phyloP scores from a whole-genome alignment of 768 basidiomycete species.

The Lactarius vividus region DNA sequence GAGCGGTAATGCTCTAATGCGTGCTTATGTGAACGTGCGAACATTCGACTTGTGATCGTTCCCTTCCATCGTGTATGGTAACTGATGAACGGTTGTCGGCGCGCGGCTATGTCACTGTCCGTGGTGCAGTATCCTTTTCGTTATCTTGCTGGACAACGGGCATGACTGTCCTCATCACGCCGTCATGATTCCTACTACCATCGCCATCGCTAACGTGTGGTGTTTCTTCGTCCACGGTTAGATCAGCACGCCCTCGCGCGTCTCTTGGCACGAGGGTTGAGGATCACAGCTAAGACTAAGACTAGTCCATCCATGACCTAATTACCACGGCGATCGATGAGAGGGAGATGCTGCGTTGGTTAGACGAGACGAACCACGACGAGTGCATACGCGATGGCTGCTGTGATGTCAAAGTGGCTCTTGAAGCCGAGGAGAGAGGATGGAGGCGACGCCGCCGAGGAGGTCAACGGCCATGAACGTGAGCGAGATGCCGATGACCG shows the following conservation, averaged over 20 bases:
- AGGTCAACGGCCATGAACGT: conserved; percentile 69
- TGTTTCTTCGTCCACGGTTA: background rate
- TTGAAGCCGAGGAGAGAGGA: conserved; percentile 70
- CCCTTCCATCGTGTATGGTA: background rate
- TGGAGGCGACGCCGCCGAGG: conserved; percentile 66
- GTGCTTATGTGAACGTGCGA: background rate
- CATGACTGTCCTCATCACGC: background rate
- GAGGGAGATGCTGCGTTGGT: too few relatives aligned
- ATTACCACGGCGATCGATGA: background rate
- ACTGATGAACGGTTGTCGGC: background rate
- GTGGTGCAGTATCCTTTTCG: background rate
- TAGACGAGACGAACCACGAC: conserved; percentile 47
- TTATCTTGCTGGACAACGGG: conserved; percentile 11
- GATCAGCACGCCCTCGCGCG: background rate
- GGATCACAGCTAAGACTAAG: conserved; percentile 57
- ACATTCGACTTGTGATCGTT: background rate
- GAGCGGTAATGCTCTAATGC: background rate
- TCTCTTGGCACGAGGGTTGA: conserved; percentile 57
- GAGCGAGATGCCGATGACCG: conserved; percentile 67
- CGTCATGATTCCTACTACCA: conserved; percentile 11
- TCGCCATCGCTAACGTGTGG: background rate
- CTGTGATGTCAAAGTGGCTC: conserved; percentile 57
- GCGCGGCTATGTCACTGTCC: background rate
- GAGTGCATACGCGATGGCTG: conserved; percentile 57
- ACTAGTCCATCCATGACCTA: conserved; percentile 63